Conservation (phyloP, 2,329 filamentous ascomycete genomes). For the Dendryphion nanum region DNA sequence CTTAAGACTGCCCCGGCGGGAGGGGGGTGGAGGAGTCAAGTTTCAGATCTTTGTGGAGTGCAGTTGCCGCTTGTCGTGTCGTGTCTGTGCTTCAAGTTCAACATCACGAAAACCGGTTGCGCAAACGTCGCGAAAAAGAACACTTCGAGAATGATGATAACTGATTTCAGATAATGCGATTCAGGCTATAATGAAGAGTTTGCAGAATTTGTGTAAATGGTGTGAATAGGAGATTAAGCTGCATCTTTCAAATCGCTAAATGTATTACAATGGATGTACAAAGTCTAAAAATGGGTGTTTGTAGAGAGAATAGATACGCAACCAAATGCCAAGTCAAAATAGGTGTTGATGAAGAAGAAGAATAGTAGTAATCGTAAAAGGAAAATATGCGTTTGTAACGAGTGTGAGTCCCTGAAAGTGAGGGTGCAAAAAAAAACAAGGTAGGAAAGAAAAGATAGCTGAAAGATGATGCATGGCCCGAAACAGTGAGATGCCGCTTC, state of each 20-base stretch:
- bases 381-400: constrained; percentile 13
- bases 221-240: constrained; percentile 2
- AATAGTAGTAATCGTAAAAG: background rate
- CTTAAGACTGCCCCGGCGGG: constrained; percentile 16
- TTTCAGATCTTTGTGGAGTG: constrained; percentile 18
- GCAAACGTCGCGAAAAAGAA: background rate
- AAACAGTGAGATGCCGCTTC: constrained; percentile 3
- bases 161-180: background rate
- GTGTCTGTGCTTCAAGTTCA: constrained; percentile 13
- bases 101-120: background rate
- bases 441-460: constrained; percentile 4
- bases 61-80: constrained; percentile 7
- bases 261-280: constrained; percentile 10
- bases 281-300: constrained; percentile 8
- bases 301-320: constrained; percentile 8
- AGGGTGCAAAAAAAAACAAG: constrained; percentile 3
- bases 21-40: no score
- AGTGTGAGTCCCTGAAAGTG: constrained; percentile 11
- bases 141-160: background rate
- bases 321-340: constrained; percentile 6
- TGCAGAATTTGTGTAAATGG: constrained; percentile 1
- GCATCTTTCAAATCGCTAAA: constrained; percentile 4
- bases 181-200: background rate
- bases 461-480: no score
- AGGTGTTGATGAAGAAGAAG: background rate